Evolutionary conservation across 2,329 filamentous ascomycete species (phyloP), one percentile per base, ranked within the genome.

Genomic region (Exophiala xenobiotica): DNA sequence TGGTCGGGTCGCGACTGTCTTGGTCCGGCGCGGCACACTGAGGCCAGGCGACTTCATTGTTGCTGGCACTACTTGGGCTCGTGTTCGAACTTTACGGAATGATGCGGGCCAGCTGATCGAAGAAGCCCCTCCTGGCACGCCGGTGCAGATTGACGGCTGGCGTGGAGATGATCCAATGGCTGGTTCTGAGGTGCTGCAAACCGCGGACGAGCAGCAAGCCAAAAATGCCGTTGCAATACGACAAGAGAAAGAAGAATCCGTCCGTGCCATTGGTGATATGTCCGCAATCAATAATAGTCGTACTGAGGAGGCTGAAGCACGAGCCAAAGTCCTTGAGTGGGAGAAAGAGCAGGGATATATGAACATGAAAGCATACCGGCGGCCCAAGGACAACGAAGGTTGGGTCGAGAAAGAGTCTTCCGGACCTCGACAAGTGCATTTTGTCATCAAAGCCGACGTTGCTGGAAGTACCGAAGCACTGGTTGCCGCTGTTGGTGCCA

Each of bases 121-220:
- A 1, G 84, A 90, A 68, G 91, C 90, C 11, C 82, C 85, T 0
- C 95, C 93, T 0, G 93, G 93, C 27, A 93, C 86, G 22, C 90
- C 95, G 0, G 88, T 96, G 2, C 90, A 97, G 69, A 82, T 99
- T 16, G 83, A 96, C 56, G 93, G 93, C n/a, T 99, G 93, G 93
- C 85, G 85, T 62, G 60, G 51, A 4, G 87, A 90, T 27, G 85
- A 90, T 59, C 92, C 93, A 1, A 78, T 81, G 19, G 92, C 93
- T 1, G 95, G 95, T 43, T 88, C 95, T 63, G 83, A 90, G 72
- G 86, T 95, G 6, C 76, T 99, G 0, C 88, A 97, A 71, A 89
- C 91, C 1, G 76, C 80, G 0, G 83, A 85, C 60, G 91, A 97
- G 70, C 80, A 83, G 53, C 85, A 81, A 56, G 93, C 90, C 27